Percentiles rank a stretch among this genome's conserved stretches.
Evolutionary conservation across 2,329 filamentous ascomycete species (phyloP).

Genomic region (Penicillium crustosum): DNA sequence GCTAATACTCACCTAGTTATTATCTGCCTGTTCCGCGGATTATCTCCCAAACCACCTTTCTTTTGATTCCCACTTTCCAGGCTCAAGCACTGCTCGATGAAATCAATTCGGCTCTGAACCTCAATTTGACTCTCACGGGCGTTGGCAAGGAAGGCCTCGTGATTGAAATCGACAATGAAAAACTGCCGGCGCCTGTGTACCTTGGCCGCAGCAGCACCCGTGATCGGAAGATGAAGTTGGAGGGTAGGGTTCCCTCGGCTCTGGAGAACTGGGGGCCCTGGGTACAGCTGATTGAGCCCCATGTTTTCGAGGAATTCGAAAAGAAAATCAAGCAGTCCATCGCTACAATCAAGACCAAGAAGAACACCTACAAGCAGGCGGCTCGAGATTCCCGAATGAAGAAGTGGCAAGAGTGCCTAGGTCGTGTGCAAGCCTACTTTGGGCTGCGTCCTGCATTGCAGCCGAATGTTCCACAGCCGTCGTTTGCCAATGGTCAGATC

Average conservation of each 20-base stretch:
- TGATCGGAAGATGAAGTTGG: slow-evolving; percentile 42
- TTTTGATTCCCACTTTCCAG: slow-evolving; percentile 68
- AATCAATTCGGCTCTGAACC: slow-evolving; percentile 59
- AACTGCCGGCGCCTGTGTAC: slow-evolving; percentile 65
- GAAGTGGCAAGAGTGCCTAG: slow-evolving; percentile 55
- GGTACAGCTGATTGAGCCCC: not conserved
- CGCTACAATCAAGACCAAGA: slow-evolving; percentile 51
- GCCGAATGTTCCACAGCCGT: not conserved
- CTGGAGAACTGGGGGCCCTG: slow-evolving; percentile 1
- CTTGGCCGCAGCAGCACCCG: slow-evolving; percentile 58
- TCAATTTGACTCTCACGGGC: slow-evolving; percentile 59
- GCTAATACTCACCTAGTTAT: slow-evolving; percentile 52
- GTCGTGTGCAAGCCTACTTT: slow-evolving; percentile 67
- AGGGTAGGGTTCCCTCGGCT: slow-evolving; percentile 35
- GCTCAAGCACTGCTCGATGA: slow-evolving; percentile 63
- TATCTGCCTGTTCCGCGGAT: slow-evolving; percentile 60
- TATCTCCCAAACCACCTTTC: slow-evolving; percentile 53
- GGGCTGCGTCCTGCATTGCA: slow-evolving; percentile 55
- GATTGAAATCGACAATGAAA: slow-evolving; percentile 60
- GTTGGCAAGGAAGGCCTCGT: slow-evolving; percentile 57
- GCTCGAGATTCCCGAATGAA: slow-evolving; percentile 42
- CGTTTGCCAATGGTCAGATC: slow-evolving; percentile 1
- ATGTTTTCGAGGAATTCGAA: slow-evolving; percentile 24
- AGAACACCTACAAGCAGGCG: slow-evolving; percentile 51
- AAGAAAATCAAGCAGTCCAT: slow-evolving; percentile 55